Evolutionary conservation across 2,329 filamentous ascomycete genomes (phyloP), one percentile per base, ranked within the genome.

Genomic region (Alternaria sp.): DNA sequence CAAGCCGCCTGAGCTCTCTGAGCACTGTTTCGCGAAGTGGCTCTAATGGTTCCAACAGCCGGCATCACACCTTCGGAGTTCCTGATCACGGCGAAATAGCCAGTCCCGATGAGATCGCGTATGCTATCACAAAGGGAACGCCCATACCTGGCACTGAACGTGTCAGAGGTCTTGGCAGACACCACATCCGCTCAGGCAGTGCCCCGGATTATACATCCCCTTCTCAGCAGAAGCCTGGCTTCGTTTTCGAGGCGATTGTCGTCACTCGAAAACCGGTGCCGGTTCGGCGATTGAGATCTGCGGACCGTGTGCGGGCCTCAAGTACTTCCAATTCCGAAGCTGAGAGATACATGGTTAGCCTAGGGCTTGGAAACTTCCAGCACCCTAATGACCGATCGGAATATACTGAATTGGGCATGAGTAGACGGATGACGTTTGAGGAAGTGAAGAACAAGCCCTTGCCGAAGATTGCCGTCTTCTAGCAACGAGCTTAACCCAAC

Each of bases 401-500:
- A 43, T 58, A 63, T 43, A 45, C 56, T 55, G 26, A 65, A 37
- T 33, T 11, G 5, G 50, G 14, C 12, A 20, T 33, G 12, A 65
- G 21, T 23, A 65, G 57, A 56, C 64, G 58, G 18, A 60, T 56
- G 61, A 61, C 60, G 44, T 71, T 63, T 41, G 68, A 75, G 3
- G 66, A 75, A 18, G 49, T 72, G 37, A 77, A 74, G 60, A 76
- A 77, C 37, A 76, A 76, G 41, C 74, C 73, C 14, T 60, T 77
- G 43, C 71, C 71, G 15, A 67, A 60, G 44, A 76, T 77, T 58
- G 72, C 70, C 33, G 46, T 57, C 25, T 30, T 75, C 20, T 73
- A 63, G 64, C 20, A 28, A 4, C 20, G 45, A 30, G 5, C 2
- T 58, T 1, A 28, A 30, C 7, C 33, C 18, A 26, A 37, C 12